phyloP scores from a whole-genome alignment of 331 rosid genomes.

The Malus hybrid region DNA sequence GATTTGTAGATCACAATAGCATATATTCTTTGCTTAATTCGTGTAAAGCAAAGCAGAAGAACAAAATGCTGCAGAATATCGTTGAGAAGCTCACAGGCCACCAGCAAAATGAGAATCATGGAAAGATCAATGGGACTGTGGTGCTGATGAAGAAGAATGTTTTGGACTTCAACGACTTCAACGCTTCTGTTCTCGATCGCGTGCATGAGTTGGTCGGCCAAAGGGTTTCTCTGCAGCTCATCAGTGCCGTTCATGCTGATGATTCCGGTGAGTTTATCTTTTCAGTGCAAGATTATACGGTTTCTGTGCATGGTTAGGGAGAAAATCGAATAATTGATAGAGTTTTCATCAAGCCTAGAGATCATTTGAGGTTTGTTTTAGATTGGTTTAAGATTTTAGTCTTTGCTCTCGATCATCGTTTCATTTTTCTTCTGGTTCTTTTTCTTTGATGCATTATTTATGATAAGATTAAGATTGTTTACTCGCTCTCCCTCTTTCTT shows the following conservation, averaged over 20 bases:
- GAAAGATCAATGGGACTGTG: constrained; percentile 25
- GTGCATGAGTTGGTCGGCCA: constrained; percentile 45
- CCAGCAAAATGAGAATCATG: background rate
- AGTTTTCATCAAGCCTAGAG: background rate
- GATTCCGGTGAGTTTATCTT: constrained; percentile 32
- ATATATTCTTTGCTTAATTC: background rate
- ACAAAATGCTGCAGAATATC: constrained; percentile 4
- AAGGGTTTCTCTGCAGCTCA: constrained; percentile 42
- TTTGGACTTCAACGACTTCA: constrained; percentile 55
- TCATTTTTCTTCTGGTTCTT: background rate
- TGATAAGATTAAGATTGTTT: too few species aligned
- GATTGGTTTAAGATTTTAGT: background rate
- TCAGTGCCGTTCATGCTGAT: constrained; percentile 29
- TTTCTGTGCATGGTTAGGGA: background rate
- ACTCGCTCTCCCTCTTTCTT: too few species aligned
- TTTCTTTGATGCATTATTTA: background rate
- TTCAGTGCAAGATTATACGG: background rate
- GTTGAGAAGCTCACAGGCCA: background rate
- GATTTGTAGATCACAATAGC: background rate
- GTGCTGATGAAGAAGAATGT: constrained; percentile 42
- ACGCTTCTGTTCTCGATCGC: constrained; percentile 44
- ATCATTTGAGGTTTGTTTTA: background rate
- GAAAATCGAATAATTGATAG: background rate
- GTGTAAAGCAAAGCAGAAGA: background rate
- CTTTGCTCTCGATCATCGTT: background rate